These are phyloP conservation scores for Phanerochaete carnosa DNA, from an alignment of 768 basidiomycete genomes.

Conservation along the genomic window DNA sequence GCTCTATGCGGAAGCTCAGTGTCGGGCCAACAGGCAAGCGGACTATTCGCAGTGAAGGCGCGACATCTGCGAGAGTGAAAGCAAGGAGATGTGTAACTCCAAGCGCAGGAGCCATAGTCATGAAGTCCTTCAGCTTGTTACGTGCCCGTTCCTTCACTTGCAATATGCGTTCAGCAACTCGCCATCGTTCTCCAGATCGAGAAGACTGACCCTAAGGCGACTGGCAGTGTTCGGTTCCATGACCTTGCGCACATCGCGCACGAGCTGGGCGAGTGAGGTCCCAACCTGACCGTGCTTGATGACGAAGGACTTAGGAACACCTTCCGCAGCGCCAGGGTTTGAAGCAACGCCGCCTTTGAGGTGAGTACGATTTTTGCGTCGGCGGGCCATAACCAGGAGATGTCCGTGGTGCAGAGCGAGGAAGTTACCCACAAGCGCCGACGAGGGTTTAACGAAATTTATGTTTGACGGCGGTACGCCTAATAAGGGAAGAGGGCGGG, in stretches of 20 bases:
- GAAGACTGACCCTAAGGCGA: conserved; percentile 67
- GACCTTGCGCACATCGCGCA: conserved; percentile 89
- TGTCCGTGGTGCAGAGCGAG: not conserved
- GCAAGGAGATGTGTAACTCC: conserved; percentile 91
- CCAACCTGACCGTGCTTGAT: conserved; percentile 96
- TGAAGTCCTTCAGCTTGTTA: conserved; percentile 91
- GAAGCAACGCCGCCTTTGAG: conserved; percentile 52
- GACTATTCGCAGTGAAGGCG: conserved; percentile 84
- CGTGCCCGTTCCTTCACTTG: conserved; percentile 75
- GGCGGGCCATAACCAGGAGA: conserved; percentile 53
- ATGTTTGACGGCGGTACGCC: not conserved
- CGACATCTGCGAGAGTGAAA: conserved; percentile 81
- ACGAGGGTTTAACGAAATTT: not conserved
- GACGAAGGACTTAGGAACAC: conserved; percentile 87
- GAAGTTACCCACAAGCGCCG: not conserved
- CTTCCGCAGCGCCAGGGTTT: conserved; percentile 29
- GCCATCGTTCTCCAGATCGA: not conserved
- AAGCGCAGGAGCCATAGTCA: conserved; percentile 87
- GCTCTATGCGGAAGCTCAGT: conserved; percentile 86
- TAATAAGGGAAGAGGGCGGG: not conserved
- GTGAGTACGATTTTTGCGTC: conserved; percentile 80
- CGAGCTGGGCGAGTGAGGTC: conserved; percentile 79
- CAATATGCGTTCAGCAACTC: conserved; percentile 11
- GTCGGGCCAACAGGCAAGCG: conserved; percentile 90
- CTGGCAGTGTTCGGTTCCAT: conserved; percentile 99